These are phyloP conservation scores for Ambrosia artemisiifolia DNA, from an alignment of 129 eudicot species.

Conservation along the genomic window DNA sequence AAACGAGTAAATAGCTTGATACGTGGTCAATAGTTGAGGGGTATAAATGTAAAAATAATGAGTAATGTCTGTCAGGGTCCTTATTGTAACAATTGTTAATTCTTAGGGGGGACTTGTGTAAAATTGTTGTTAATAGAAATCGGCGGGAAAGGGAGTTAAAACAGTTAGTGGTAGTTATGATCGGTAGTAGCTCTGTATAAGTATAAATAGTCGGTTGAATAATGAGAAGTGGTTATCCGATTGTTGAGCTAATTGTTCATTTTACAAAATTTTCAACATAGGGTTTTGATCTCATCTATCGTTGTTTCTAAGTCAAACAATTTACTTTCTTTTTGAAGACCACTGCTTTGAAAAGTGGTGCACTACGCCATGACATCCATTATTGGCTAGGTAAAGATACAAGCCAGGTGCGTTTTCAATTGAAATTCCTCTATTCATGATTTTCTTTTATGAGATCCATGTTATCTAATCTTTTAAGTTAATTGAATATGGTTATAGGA, in stretches of 20 bases:
- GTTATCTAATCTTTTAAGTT: not conserved
- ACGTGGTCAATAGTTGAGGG: too few relatives aligned
- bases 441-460: not conserved
- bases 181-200: too few relatives aligned
- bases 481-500: slow-evolving; percentile 26
- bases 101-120: too few relatives aligned
- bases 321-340: slow-evolving; percentile 58
- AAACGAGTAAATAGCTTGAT: too few relatives aligned
- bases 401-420: slow-evolving; percentile 62
- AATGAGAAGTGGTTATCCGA: too few relatives aligned
- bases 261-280: not conserved
- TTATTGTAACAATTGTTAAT: too few relatives aligned
- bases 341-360: slow-evolving; percentile 80
- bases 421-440: not conserved
- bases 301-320: not conserved
- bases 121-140: too few relatives aligned
- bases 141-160: too few relatives aligned
- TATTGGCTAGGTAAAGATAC: slow-evolving; percentile 99
- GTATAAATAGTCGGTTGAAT: too few relatives aligned
- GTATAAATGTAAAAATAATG: too few relatives aligned
- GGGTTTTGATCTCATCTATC: not conserved
- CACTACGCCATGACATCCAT: slow-evolving; percentile 82
- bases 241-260: not conserved
- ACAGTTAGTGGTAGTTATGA: too few relatives aligned
- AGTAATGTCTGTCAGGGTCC: too few relatives aligned